A percentile compares a stretch with the other conserved stretches of the same genome.
Evolutionary conservation across 345 rosid species (phyloP).

Genomic region (Eucalyptus caleyi): DNA sequence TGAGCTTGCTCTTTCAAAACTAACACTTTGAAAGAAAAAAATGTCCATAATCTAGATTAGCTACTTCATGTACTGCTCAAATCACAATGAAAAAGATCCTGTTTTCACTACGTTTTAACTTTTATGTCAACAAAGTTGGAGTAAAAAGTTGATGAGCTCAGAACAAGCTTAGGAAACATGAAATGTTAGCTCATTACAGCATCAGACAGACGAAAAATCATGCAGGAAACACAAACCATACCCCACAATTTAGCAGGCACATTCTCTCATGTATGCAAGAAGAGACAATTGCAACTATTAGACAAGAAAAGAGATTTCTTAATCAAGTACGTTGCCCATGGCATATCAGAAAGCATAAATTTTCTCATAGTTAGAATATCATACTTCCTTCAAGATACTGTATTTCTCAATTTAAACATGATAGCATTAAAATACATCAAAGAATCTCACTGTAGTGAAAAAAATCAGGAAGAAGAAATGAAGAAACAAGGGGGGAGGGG

Average conservation of each 20-base stretch:
- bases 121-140: not conserved
- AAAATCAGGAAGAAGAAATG: not conserved
- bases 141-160: not conserved
- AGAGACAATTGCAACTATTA: not conserved
- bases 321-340: not conserved
- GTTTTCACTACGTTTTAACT: not conserved
- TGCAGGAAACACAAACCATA: not conserved
- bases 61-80: not conserved
- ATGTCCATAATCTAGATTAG: not conserved
- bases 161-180: not conserved
- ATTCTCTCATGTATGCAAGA: not conserved
- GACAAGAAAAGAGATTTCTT: not conserved
- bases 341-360: not conserved
- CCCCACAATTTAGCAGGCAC: not conserved
- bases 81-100: not conserved
- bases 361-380: not conserved
- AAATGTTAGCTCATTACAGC: not conserved
- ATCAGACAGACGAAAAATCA: not conserved
- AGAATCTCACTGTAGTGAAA: not conserved
- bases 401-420: not conserved
- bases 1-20: not conserved
- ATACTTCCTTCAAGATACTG: not conserved
- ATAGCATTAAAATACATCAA: not conserved
- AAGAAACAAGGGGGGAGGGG: not conserved
- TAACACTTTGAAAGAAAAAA: not conserved